phyloP scores from a whole-genome alignment of 2,329 filamentous ascomycete genomes.

The Pleoardoris graminearum region DNA sequence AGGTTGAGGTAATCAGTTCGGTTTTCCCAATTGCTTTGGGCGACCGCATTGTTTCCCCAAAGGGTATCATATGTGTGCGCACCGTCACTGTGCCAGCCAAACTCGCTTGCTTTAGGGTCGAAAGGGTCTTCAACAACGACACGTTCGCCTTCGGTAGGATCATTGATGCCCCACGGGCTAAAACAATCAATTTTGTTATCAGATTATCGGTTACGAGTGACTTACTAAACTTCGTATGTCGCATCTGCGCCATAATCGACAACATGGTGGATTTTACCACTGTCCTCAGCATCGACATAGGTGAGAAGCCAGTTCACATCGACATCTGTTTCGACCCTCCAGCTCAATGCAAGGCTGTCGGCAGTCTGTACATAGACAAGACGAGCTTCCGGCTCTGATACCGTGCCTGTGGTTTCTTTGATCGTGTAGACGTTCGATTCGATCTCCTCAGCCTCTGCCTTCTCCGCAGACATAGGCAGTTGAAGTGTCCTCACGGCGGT shows the following conservation, averaged over 20 bases:
- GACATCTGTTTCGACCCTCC: constrained; percentile 63
- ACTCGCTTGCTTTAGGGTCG: constrained; percentile 52
- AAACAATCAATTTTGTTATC: constrained; percentile 11
- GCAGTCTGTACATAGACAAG: constrained; percentile 59
- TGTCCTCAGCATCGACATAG: constrained; percentile 58
- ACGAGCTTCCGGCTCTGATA: constrained; percentile 58
- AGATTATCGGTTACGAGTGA: neutral
- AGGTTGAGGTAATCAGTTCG: constrained; percentile 49
- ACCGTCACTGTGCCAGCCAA: constrained; percentile 59
- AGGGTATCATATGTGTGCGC: constrained; percentile 55
- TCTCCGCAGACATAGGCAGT: constrained; percentile 49
- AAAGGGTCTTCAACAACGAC: constrained; percentile 54
- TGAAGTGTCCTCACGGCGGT: constrained; percentile 46
- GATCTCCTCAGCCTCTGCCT: constrained; percentile 46
- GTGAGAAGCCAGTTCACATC: constrained; percentile 62
- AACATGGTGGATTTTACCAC: constrained; percentile 56
- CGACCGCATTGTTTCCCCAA: constrained; percentile 62
- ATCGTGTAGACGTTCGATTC: constrained; percentile 49
- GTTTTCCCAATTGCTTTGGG: constrained; percentile 55
- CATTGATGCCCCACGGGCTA: constrained; percentile 56
- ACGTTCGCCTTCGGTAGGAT: constrained; percentile 57
- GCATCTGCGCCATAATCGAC: constrained; percentile 62
- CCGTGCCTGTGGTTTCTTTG: constrained; percentile 54
- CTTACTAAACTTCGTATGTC: constrained; percentile 59
- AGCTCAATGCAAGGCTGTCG: constrained; percentile 55